Percentiles rank a stretch among this genome's conserved stretches.
Conservation (phyloP, 1,284 basidiomycete genomes). For the Melampsora americana region DNA sequence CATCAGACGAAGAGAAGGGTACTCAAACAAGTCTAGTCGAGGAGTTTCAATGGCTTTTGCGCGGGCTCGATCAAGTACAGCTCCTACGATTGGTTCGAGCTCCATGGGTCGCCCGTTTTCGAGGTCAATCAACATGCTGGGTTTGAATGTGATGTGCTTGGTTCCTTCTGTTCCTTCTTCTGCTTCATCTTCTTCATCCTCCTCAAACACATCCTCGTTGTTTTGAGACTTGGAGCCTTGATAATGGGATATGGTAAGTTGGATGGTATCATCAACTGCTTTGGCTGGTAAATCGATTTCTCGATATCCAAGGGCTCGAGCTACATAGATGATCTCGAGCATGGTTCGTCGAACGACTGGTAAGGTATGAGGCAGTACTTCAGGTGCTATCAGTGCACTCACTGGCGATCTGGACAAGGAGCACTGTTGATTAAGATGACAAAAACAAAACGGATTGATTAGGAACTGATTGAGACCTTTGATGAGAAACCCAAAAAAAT, state of each 20-base stretch:
- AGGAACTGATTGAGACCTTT: not conserved
- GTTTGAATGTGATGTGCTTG: constrained; percentile 15
- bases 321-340: constrained; percentile 56
- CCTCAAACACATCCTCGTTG: not conserved
- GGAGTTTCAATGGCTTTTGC: constrained; percentile 42
- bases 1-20: too few species aligned
- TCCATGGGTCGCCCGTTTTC: constrained; percentile 41
- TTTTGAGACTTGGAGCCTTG: not conserved
- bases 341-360: constrained; percentile 55
- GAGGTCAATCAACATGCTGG: constrained; percentile 37
- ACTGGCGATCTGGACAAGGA: constrained; percentile 57
- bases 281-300: constrained; percentile 31
- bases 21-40: constrained; percentile 34
- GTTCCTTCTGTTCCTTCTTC: not conserved
- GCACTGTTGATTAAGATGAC: constrained; percentile 46
- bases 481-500: not conserved
- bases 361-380: constrained; percentile 53
- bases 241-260: constrained; percentile 24
- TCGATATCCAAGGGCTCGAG: constrained; percentile 50
- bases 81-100: constrained; percentile 36
- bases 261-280: constrained; percentile 36
- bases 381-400: constrained; percentile 52
- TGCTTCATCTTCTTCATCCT: not conserved
- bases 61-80: constrained; percentile 33
- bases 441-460: not conserved